A percentile compares a stretch with the other conserved stretches of the same genome.
These are phyloP conservation scores for Phytopythium cucurbitacearum DNA, from an alignment of 352 stramenopile species.

Conservation along the genomic window DNA sequence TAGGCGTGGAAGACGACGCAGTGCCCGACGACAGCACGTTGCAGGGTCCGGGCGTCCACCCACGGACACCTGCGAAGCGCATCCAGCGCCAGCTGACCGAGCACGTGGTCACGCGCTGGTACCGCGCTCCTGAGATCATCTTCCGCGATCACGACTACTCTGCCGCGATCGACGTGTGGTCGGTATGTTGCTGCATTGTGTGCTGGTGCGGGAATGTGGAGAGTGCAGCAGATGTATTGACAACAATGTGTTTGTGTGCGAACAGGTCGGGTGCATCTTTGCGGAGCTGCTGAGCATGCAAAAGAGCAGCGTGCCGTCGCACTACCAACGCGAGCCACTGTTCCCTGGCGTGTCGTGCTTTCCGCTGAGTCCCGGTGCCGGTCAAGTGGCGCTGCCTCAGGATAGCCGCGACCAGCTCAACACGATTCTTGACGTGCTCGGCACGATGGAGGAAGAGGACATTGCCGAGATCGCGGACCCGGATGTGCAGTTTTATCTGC, in stretches of 20 bases:
- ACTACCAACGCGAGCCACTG: constrained; percentile 92
- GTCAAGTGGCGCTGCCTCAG: constrained; percentile 71
- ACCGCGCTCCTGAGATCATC: constrained; percentile 94
- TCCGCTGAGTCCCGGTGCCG: constrained; percentile 68
- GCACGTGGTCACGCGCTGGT: constrained; percentile 95
- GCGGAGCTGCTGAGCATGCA: constrained; percentile 95
- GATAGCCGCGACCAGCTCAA: constrained; percentile 85
- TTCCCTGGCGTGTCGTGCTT: constrained; percentile 94
- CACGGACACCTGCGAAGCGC: constrained; percentile 64
- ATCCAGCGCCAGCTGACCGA: constrained; percentile 92
- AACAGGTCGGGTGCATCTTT: constrained; percentile 93
- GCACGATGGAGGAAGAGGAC: constrained; percentile 83
- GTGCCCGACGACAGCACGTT: constrained; percentile 54
- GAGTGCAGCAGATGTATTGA: background rate
- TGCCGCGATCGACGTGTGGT: constrained; percentile 86
- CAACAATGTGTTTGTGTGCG: constrained; percentile 5
- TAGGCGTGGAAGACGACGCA: constrained; percentile 26
- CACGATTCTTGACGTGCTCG: constrained; percentile 84
- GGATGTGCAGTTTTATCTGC: constrained; percentile 80
- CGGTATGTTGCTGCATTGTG: constrained; percentile 40
- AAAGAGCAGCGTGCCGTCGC: constrained; percentile 92
- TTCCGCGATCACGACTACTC: constrained; percentile 89
- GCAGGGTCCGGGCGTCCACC: constrained; percentile 63
- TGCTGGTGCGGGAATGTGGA: background rate
- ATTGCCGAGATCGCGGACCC: constrained; percentile 83